Conservation (phyloP, 108 stramenopile genomes). For the Skeletonema marinoi region DNA sequence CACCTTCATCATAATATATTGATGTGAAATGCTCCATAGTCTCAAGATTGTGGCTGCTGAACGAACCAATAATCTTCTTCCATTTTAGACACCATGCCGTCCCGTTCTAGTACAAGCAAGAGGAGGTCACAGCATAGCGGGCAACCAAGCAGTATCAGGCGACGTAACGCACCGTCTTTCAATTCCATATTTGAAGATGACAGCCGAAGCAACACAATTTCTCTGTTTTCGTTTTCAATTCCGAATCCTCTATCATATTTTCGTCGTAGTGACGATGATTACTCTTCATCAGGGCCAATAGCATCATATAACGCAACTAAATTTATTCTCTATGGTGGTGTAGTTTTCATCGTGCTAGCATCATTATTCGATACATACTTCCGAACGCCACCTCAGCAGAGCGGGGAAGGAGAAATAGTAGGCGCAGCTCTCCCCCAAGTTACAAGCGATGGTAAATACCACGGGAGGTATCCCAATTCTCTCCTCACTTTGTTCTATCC, state of each 20-base stretch:
- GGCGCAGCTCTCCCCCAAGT: constrained; percentile 14
- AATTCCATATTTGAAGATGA: neutral
- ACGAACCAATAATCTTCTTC: no score
- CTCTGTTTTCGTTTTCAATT: constrained; percentile 1
- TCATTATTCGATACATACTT: constrained; percentile 9
- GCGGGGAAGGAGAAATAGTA: neutral
- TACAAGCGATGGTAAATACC: constrained; percentile 39
- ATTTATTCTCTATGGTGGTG: constrained; percentile 8
- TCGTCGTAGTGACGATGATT: constrained; percentile 1
- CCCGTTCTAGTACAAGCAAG: neutral
- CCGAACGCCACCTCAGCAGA: neutral
- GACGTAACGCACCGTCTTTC: neutral
- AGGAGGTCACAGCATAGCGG: neutral
- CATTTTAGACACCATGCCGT: neutral
- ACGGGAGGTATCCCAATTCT: constrained; percentile 57
- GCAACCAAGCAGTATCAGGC: neutral
- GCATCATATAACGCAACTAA: constrained; percentile 12
- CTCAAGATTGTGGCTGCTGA: no score
- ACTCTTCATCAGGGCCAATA: neutral
- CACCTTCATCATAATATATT: no score
- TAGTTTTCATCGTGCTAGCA: constrained; percentile 3
- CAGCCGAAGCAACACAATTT: neutral
- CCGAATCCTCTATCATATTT: constrained; percentile 6
- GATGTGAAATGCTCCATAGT: no score
- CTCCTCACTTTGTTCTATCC: constrained; percentile 57